Evolutionary conservation across 352 stramenopile species (phyloP).

Genomic region (Globisporangium cederbergense): DNA sequence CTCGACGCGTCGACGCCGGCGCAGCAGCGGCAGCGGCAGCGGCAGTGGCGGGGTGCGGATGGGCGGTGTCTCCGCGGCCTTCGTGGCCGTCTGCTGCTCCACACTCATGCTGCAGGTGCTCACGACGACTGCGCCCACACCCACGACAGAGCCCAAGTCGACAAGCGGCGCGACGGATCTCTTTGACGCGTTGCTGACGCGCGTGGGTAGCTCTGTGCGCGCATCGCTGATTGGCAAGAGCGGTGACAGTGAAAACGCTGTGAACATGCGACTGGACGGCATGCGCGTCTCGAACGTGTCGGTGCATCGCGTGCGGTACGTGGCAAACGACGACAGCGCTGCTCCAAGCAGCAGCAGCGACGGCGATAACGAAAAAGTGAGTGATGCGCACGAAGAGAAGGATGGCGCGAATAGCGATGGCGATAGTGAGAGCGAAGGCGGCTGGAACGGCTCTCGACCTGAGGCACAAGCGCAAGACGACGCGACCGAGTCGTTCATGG

Average conservation of each 20-base stretch:
- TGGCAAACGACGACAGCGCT: slow-evolving; percentile 17
- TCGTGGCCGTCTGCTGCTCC: slow-evolving; percentile 18
- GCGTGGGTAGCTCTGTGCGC: slow-evolving; percentile 3
- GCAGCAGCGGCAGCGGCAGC: neutral
- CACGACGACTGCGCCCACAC: slow-evolving; percentile 6
- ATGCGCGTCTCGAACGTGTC: slow-evolving; percentile 56
- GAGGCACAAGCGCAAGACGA: neutral
- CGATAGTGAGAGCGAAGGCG: slow-evolving; percentile 1
- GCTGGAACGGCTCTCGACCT: slow-evolving; percentile 13
- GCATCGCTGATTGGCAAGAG: slow-evolving; percentile 27
- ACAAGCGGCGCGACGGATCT: neutral
- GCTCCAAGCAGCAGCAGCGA: neutral
- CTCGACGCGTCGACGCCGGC: neutral
- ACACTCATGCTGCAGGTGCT: slow-evolving; percentile 19
- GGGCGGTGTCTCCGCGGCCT: slow-evolving; percentile 11
- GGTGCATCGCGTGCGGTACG: slow-evolving; percentile 56
- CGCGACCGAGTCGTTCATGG: slow-evolving; percentile 12
- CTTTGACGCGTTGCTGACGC: slow-evolving; percentile 8
- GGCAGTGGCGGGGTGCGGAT: neutral
- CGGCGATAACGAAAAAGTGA: neutral
- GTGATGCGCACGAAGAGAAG: neutral
- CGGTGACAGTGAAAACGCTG: slow-evolving; percentile 17
- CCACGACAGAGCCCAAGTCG: neutral
- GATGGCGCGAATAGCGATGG: neutral
- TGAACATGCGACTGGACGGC: slow-evolving; percentile 24